Base-by-base conservation (phyloP, 23 red algal genomes). In the Gracilariopsis chorda region DNA sequence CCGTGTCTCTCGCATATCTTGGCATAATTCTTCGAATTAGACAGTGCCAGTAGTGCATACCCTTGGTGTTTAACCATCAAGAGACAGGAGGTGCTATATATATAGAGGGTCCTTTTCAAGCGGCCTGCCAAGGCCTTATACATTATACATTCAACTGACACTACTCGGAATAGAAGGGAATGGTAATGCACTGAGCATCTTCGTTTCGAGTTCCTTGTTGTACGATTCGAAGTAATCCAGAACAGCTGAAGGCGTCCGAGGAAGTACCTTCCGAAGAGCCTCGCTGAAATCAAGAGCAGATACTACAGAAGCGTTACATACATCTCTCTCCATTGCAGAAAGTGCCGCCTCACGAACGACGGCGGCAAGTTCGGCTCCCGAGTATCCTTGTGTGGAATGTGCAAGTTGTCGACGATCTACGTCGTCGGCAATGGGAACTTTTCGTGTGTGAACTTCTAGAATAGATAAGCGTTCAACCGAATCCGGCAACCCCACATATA, bases 341-440 rank as follows among this genome's bases (percentile, higher is more conserved):
- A 97, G 43, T 8, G 87, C 87, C 17, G 96, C 92, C 73, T 98
- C 96, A 39, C 96, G 92, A 51, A 95, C 92, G 45, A 95, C 44
- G 4, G 93, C 93, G 9, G 92, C 93, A 32, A 98, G n/a, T 58
- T 98, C 96, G 19, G 96, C 92, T 10, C 96, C 96, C 79, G 88
- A 94, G 48, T 92, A 87, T 37, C 71, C 84, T 24, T 53, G 55
- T 16, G 83, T 88, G 7, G 48, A 24, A 20, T n/a, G 16, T 6
- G 69, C 88, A 20, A 94, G 25, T 32, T 48, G 9, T 7, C 69
- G 87, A 12, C 80, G 29, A 35, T 88, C 69, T 36, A 93, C 80
- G 16, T 80, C 92, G 12, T 83, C 82, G 1, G 47, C 88, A 1
- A 95, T 41, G 14, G 96, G 96, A 27, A 95, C 83, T 19, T 79